These are phyloP conservation scores for Inonotus obliquus DNA, from an alignment of 1,284 basidiomycete species.

Conservation along the genomic window DNA sequence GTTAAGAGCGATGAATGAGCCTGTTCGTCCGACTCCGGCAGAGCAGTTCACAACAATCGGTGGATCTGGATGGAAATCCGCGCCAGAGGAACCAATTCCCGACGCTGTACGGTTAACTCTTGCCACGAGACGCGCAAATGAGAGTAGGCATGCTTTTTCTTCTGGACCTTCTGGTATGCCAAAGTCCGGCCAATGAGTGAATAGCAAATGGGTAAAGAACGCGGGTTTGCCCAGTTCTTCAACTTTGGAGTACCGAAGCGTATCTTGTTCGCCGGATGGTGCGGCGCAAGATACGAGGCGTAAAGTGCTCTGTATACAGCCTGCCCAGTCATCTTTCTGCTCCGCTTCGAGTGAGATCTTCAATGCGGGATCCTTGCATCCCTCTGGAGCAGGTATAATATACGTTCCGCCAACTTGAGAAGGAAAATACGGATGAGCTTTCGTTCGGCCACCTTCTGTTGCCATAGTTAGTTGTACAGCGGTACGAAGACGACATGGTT, in stretches of 20 bases:
- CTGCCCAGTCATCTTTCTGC: conserved; percentile 44
- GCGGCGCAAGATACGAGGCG: conserved; percentile 29
- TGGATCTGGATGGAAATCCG: conserved; percentile 45
- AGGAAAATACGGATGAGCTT: conserved; percentile 65
- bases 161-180: conserved; percentile 56
- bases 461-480: conserved; percentile 76
- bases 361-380: conserved; percentile 35
- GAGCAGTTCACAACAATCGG: conserved; percentile 84
- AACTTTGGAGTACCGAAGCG: conserved; percentile 21
- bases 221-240: conserved; percentile 32
- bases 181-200: conserved; percentile 79
- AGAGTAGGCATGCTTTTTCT: conserved; percentile 51
- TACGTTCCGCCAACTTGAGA: conserved; percentile 48
- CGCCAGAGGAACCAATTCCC: conserved; percentile 20
- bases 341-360: conserved; percentile 49
- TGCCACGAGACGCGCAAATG: conserved; percentile 62
- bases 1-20: conserved; percentile 77
- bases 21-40: conserved; percentile 88
- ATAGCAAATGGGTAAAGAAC: conserved; percentile 68
- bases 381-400: conserved; percentile 44
- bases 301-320: conserved; percentile 56
- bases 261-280: conserved; percentile 26
- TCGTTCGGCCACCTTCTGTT: conserved; percentile 58
- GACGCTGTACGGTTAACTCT: conserved; percentile 45
- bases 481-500: conserved; percentile 51